Evolutionary conservation across 2,329 filamentous ascomycete genomes (phyloP).

Genomic region (Talaromyces sp.): DNA sequence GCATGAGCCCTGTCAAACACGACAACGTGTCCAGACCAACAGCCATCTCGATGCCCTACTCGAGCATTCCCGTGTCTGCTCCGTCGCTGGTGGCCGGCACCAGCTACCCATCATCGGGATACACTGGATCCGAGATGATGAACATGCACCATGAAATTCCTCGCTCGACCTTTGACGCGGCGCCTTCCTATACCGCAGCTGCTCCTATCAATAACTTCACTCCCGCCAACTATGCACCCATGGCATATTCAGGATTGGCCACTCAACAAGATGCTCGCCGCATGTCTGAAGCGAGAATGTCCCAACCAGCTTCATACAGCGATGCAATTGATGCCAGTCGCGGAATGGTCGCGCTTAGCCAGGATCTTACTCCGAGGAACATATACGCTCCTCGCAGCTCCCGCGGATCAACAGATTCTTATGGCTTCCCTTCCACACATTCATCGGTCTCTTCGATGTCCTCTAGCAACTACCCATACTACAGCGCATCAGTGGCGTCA

Average conservation of each 20-base stretch:
- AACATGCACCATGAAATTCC: slow-evolving; percentile 73
- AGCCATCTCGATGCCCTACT: slow-evolving; percentile 67
- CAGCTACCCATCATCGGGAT: slow-evolving; percentile 60
- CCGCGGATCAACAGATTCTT: slow-evolving; percentile 76
- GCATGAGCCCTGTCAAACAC: slow-evolving; percentile 58
- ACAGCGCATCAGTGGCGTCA: slow-evolving; percentile 68
- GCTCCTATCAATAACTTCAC: slow-evolving; percentile 68
- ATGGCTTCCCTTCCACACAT: slow-evolving; percentile 82
- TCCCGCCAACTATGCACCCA: slow-evolving; percentile 69
- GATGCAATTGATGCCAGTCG: slow-evolving; percentile 91
- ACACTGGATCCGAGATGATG: slow-evolving; percentile 64
- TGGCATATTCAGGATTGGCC: slow-evolving; percentile 62
- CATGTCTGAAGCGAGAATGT: slow-evolving; percentile 56
- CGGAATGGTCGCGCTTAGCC: slow-evolving; percentile 92
- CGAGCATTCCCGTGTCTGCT: slow-evolving; percentile 68
- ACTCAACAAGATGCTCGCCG: slow-evolving; percentile 59
- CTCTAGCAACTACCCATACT: slow-evolving; percentile 78
- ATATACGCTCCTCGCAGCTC: slow-evolving; percentile 71
- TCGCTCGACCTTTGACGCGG: slow-evolving; percentile 63
- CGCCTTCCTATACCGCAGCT: slow-evolving; percentile 64
- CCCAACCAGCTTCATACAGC: slow-evolving; percentile 64
- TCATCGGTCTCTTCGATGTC: slow-evolving; percentile 96
- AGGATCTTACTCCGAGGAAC: slow-evolving; percentile 82
- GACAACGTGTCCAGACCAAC: slow-evolving; percentile 56
- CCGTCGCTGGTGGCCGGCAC: slow-evolving; percentile 67